These are phyloP conservation scores for Powellomyces hirtus DNA, from an alignment of 192 early-diverging fungal species.

Conservation along the genomic window DNA sequence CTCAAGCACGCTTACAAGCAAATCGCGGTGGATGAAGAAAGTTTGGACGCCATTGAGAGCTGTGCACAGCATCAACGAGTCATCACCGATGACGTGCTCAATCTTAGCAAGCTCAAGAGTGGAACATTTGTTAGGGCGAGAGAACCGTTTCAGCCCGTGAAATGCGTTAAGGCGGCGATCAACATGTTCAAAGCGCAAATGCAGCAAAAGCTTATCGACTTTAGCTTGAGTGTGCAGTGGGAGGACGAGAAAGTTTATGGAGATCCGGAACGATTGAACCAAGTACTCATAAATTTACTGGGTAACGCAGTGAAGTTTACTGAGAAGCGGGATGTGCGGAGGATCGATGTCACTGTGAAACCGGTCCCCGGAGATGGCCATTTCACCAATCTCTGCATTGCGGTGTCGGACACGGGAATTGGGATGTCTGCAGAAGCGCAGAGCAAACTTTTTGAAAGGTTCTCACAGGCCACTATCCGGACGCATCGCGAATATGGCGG, in stretches of 20 bases:
- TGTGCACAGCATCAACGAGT: slow-evolving; percentile 28
- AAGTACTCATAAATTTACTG: slow-evolving; percentile 9
- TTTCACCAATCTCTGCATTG: neutral
- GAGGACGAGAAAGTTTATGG: neutral
- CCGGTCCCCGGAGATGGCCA: neutral
- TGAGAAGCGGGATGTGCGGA: neutral
- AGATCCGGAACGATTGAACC: slow-evolving; percentile 8
- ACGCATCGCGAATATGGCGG: slow-evolving; percentile 21
- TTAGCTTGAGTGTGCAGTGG: neutral
- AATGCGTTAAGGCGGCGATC: neutral
- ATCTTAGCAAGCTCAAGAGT: slow-evolving; percentile 15
- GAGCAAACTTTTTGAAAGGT: slow-evolving; percentile 10
- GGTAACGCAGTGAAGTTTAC: slow-evolving; percentile 1
- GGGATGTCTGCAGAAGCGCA: slow-evolving; percentile 3
- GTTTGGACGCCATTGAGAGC: slow-evolving; percentile 23
- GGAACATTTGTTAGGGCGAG: neutral
- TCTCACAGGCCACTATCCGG: neutral
- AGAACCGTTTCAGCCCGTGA: neutral
- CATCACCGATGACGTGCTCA: slow-evolving; percentile 27
- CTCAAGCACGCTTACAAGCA: neutral
- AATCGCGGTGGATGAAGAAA: slow-evolving; percentile 9
- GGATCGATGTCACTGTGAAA: neutral
- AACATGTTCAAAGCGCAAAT: slow-evolving; percentile 2
- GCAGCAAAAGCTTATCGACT: neutral
- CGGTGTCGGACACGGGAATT: slow-evolving; percentile 7